phyloP scores from a whole-genome alignment of 2,329 filamentous ascomycete genomes.

The Calonectria pteridis region DNA sequence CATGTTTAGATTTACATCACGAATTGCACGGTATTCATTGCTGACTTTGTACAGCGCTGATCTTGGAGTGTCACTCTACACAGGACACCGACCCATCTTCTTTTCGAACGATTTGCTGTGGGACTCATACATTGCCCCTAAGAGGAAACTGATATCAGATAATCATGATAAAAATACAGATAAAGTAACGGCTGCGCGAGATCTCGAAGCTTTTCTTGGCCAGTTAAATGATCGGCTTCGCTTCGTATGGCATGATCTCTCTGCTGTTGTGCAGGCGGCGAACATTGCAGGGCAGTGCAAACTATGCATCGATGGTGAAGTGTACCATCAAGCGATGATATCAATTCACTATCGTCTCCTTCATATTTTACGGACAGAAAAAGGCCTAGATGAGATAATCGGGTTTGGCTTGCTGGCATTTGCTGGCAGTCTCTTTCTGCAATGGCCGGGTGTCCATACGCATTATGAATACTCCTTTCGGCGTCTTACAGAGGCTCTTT shows the following conservation, averaged over 20 bases:
- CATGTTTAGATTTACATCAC: not conserved
- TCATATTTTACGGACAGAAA: not conserved
- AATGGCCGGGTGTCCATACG: not conserved
- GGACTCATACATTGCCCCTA: not conserved
- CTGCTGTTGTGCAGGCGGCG: not conserved
- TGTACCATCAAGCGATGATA: conserved; percentile 9
- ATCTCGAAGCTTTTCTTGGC: not conserved
- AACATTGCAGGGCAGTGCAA: conserved; percentile 5
- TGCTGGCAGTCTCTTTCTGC: conserved; percentile 9
- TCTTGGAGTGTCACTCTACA: conserved; percentile 3
- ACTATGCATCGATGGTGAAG: not conserved
- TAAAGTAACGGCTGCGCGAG: fast-evolving
- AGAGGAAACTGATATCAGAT: not conserved
- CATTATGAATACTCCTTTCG: not conserved
- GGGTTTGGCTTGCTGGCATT: conserved; percentile 2
- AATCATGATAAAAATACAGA: not conserved
- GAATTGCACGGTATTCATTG: not conserved
- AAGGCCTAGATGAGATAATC: not conserved
- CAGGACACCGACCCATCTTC: not conserved
- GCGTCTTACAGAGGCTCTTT: not conserved
- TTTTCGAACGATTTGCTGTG: conserved; percentile 2
- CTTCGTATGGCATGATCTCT: conserved; percentile 2
- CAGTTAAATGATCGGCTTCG: not conserved
- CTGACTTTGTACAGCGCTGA: not conserved
- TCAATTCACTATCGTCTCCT: conserved; percentile 18